phyloP scores from a whole-genome alignment of 202 grass and related monocot species.

The Carex arenaria region DNA sequence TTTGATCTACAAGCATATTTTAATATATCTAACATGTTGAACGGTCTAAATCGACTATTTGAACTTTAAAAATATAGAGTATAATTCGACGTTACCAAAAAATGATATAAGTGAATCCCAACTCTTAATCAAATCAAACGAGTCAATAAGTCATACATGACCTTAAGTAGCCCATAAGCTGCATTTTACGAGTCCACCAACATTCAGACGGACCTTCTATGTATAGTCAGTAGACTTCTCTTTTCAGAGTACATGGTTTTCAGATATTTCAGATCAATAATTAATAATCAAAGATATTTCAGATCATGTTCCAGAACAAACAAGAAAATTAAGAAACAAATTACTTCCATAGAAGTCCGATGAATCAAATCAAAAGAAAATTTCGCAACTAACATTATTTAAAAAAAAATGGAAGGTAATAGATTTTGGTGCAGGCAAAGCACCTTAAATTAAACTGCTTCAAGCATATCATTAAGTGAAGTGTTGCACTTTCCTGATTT shows the following conservation, averaged over 20 bases:
- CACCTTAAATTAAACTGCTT: background rate
- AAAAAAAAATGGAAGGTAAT: background rate
- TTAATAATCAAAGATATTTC: background rate
- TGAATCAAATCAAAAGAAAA: background rate
- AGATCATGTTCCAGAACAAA: background rate
- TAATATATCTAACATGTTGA: no score
- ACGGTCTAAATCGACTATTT: no score
- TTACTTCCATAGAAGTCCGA: background rate
- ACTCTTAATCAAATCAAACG: no score
- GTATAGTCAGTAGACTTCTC: background rate
- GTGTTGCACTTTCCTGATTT: background rate
- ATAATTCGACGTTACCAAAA: no score
- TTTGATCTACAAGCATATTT: no score
- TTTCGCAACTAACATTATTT: background rate
- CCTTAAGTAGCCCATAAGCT: no score
- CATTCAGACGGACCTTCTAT: background rate
- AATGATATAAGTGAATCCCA: no score
- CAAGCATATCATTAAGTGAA: background rate
- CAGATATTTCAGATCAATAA: background rate
- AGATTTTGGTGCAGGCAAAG: background rate
- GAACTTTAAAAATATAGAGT: no score
- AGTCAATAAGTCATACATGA: no score
- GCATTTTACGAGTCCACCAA: no score
- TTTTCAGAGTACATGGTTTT: background rate
- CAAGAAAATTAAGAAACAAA: background rate